phyloP scores from a whole-genome alignment of 1,284 basidiomycete species.

The Chiua sp. region DNA sequence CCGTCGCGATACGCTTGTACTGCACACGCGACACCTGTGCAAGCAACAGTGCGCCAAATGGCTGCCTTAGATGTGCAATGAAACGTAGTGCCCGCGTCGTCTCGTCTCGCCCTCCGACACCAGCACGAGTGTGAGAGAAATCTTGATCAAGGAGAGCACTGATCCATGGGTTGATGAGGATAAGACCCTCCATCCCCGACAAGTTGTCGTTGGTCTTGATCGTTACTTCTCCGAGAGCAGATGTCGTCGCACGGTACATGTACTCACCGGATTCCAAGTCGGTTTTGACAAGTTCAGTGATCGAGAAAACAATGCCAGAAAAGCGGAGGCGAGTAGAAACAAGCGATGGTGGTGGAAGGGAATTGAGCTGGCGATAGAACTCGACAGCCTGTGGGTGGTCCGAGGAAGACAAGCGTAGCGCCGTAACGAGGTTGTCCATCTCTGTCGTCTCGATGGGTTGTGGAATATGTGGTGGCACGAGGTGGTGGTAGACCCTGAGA shows the following conservation, averaged over 20 bases:
- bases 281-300: neutral
- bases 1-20: constrained; percentile 6
- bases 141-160: constrained; percentile 5
- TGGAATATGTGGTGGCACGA: constrained; percentile 2
- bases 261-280: neutral
- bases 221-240: neutral
- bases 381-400: neutral
- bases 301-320: neutral
- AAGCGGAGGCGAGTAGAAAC: neutral
- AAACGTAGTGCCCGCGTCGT: neutral
- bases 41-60: constrained; percentile 13
- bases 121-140: neutral
- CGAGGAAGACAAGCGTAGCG: neutral
- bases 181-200: neutral
- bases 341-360: neutral
- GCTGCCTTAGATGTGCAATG: constrained; percentile 2
- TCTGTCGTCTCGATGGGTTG: neutral
- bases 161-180: neutral
- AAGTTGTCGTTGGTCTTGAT: constrained; percentile 3
- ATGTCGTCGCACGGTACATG: neutral
- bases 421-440: neutral
- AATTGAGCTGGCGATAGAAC: neutral
- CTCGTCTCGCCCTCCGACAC: neutral
- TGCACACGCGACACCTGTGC: neutral
- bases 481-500: constrained; percentile 4